Evolutionary conservation across 176 grass and related monocot species (phyloP).

Genomic region (Cenchrus americanus): DNA sequence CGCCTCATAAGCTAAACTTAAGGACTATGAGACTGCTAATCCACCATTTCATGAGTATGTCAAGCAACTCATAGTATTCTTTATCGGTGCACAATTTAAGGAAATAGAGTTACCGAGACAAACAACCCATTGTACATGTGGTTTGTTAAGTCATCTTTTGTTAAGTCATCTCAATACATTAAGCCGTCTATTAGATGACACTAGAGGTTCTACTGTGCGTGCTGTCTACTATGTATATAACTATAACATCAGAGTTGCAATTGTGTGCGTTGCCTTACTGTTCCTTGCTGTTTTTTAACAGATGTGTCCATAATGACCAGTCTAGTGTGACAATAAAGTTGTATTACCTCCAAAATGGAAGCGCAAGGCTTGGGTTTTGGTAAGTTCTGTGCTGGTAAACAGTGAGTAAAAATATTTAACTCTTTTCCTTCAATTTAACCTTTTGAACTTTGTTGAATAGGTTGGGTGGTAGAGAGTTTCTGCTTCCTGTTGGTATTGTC

Average conservation of each 20-base stretch:
- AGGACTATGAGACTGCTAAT: too few species aligned
- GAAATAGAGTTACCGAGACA: too few species aligned
- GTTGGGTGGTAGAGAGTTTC: constrained; percentile 88
- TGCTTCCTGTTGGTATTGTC: constrained; percentile 93
- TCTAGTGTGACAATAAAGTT: constrained; percentile 86
- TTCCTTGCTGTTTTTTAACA: constrained; percentile 43
- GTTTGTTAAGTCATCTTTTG: too few species aligned
- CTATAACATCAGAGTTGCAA: neutral
- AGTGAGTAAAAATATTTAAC: neutral
- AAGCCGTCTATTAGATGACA: too few species aligned
- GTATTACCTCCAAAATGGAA: constrained; percentile 98
- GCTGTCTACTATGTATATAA: neutral
- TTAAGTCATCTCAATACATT: too few species aligned
- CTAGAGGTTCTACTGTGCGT: neutral
- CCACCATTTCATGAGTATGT: too few species aligned
- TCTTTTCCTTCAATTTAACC: constrained; percentile 27
- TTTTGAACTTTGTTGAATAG: constrained; percentile 49
- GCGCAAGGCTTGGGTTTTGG: constrained; percentile 97
- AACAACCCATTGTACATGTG: too few species aligned
- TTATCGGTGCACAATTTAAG: too few species aligned
- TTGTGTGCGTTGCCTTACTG: constrained; percentile 13
- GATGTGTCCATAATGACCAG: constrained; percentile 86
- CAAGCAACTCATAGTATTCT: too few species aligned
- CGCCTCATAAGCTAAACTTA: too few species aligned
- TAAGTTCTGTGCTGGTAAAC: constrained; percentile 54